These are phyloP conservation scores for Salvia hispanica DNA, from an alignment of 257 asterid species.

Conservation along the genomic window DNA sequence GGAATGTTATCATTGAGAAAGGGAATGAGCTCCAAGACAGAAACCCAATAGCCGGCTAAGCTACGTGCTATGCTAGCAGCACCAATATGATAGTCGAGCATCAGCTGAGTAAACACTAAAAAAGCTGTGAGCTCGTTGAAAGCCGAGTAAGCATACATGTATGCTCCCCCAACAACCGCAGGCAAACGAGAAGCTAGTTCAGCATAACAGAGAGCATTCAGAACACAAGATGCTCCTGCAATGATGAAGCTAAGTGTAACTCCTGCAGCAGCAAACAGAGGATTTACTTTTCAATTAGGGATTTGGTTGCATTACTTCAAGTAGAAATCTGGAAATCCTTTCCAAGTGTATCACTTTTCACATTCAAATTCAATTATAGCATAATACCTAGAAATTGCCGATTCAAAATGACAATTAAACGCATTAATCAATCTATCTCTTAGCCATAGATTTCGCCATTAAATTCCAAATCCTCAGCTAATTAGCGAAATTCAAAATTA, in stretches of 20 bases:
- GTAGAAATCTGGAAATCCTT: constrained; percentile 1
- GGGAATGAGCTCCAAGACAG: constrained; percentile 80
- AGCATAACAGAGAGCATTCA: constrained; percentile 93
- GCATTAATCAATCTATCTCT: neutral
- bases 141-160: constrained; percentile 85
- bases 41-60: constrained; percentile 79
- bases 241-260: constrained; percentile 83
- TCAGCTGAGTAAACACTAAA: constrained; percentile 87
- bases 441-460: neutral
- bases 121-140: constrained; percentile 95
- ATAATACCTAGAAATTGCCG: neutral
- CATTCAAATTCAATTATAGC: neutral
- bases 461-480: neutral
- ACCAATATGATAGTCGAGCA: constrained; percentile 96
- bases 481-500: too few relatives aligned
- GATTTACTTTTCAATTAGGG: constrained; percentile 24
- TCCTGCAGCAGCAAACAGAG: constrained; percentile 53
- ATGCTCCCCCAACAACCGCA: constrained; percentile 99
- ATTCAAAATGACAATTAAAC: constrained; percentile 2
- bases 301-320: neutral
- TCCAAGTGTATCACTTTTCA: neutral
- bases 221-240: constrained; percentile 84
- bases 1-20: constrained; percentile 68
- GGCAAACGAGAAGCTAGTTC: constrained; percentile 95
- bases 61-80: constrained; percentile 99